phyloP scores from a whole-genome alignment of 306 rosid genomes.

The Malus sieversii region DNA sequence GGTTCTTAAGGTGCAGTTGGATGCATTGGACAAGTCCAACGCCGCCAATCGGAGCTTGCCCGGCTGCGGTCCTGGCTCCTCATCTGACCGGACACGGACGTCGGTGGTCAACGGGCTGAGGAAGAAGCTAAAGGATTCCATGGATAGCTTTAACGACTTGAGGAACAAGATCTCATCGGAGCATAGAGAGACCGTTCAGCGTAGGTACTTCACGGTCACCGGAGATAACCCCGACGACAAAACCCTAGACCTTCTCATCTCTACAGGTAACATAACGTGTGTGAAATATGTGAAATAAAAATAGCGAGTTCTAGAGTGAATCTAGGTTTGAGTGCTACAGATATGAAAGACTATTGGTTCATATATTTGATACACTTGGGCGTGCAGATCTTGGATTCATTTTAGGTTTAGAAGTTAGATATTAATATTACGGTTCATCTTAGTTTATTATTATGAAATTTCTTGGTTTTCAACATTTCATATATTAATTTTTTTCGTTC shows the following conservation, averaged over 20 bases:
- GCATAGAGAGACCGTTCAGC: constrained; percentile 80
- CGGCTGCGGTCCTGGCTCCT: constrained; percentile 85
- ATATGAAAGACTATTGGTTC: no score
- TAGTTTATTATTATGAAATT: no score
- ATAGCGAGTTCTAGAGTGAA: not conserved
- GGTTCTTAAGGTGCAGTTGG: constrained; percentile 62
- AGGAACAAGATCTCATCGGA: constrained; percentile 68
- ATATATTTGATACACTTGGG: no score
- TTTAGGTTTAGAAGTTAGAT: no score
- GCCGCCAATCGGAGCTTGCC: constrained; percentile 64
- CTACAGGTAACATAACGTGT: constrained; percentile 48
- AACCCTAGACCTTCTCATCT: constrained; percentile 72
- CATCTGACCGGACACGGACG: constrained; percentile 75
- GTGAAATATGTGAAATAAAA: not conserved
- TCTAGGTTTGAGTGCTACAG: not conserved
- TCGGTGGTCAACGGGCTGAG: constrained; percentile 76
- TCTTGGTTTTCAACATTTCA: no score
- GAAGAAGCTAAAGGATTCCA: constrained; percentile 80
- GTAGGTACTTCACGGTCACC: constrained; percentile 85
- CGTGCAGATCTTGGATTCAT: no score
- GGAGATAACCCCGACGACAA: constrained; percentile 91
- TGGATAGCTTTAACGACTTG: constrained; percentile 61
- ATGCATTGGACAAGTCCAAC: constrained; percentile 73
- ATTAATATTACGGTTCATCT: no score
- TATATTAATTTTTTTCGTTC: no score